These are phyloP conservation scores for Erodium maritimum DNA, from an alignment of 345 rosid species.

Conservation along the genomic window DNA sequence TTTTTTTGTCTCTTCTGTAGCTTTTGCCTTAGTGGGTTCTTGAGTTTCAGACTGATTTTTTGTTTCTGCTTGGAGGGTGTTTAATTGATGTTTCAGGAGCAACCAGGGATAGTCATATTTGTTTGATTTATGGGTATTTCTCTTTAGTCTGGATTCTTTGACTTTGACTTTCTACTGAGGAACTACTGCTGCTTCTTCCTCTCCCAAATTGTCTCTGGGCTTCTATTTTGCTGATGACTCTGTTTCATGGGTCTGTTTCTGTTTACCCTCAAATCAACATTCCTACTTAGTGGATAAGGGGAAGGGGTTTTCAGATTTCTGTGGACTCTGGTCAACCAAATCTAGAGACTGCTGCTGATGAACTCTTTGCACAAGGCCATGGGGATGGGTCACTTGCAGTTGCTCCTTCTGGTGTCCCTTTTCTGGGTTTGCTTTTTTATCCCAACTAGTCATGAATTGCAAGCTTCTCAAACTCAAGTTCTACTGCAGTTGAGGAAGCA, in stretches of 20 bases:
- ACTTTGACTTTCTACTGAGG: no score
- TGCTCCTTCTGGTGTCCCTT: constrained; percentile 27
- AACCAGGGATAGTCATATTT: not conserved
- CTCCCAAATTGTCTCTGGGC: not conserved
- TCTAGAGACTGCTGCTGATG: not conserved
- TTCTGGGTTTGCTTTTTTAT: constrained; percentile 26
- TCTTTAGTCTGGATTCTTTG: not conserved
- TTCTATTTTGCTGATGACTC: not conserved
- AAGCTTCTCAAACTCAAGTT: constrained; percentile 47
- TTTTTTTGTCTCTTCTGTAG: not conserved
- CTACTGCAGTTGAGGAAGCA: constrained; percentile 71
- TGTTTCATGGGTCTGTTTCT: not conserved
- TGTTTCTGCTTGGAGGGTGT: not conserved
- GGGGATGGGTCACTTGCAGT: constrained; percentile 25
- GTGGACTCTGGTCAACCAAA: not conserved
- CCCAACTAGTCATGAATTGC: constrained; percentile 40
- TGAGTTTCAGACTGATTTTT: not conserved
- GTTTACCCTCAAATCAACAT: not conserved
- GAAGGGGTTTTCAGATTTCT: not conserved
- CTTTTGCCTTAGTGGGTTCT: not conserved
- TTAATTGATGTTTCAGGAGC: not conserved
- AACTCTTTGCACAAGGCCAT: not conserved
- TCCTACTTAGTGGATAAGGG: not conserved
- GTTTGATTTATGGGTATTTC: not conserved
- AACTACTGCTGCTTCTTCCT: no score